Percentiles rank a stretch among this genome's conserved stretches.
Evolutionary conservation across 2,329 filamentous ascomycete genomes (phyloP).

Genomic region (Hymenoscyphus scutula): DNA sequence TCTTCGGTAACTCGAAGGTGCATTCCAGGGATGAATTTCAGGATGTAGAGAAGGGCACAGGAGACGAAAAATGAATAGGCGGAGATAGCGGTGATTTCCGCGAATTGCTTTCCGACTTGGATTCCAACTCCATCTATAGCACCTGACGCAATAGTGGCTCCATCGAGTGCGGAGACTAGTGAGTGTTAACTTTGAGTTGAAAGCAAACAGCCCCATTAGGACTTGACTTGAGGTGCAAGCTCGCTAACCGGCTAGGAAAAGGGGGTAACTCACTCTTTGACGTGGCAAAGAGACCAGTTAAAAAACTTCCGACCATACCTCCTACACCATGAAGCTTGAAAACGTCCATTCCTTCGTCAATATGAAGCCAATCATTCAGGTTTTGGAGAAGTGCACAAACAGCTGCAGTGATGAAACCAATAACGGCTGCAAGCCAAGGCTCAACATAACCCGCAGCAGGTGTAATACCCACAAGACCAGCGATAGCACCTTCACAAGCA

Average conservation of each 20-base stretch:
- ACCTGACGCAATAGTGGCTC: conserved; percentile 42
- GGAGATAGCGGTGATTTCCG: conserved; percentile 54
- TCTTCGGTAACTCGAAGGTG: conserved; percentile 55
- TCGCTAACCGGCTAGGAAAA: neutral
- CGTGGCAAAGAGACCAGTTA: conserved; percentile 58
- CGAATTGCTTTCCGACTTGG: conserved; percentile 57
- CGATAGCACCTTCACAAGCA: conserved; percentile 53
- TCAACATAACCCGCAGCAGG: conserved; percentile 56
- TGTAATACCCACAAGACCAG: conserved; percentile 57
- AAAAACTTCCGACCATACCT: conserved; percentile 54
- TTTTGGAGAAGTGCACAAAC: conserved; percentile 48
- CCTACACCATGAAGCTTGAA: conserved; percentile 60
- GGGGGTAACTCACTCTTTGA: conserved; percentile 24
- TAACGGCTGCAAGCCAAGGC: conserved; percentile 49
- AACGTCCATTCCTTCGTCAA: conserved; percentile 59
- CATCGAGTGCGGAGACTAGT: conserved; percentile 51
- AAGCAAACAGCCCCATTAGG: neutral
- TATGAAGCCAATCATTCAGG: conserved; percentile 49
- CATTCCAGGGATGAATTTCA: conserved; percentile 57
- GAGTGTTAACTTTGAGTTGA: conserved; percentile 8
- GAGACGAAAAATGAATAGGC: conserved; percentile 54
- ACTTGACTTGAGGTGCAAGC: neutral
- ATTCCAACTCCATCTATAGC: conserved; percentile 52
- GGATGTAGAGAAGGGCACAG: conserved; percentile 51
- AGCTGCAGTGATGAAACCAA: conserved; percentile 51